Base-by-base conservation (phyloP, 495 filamentous ascomycete genomes). In the Aspergillus homomorphus region DNA sequence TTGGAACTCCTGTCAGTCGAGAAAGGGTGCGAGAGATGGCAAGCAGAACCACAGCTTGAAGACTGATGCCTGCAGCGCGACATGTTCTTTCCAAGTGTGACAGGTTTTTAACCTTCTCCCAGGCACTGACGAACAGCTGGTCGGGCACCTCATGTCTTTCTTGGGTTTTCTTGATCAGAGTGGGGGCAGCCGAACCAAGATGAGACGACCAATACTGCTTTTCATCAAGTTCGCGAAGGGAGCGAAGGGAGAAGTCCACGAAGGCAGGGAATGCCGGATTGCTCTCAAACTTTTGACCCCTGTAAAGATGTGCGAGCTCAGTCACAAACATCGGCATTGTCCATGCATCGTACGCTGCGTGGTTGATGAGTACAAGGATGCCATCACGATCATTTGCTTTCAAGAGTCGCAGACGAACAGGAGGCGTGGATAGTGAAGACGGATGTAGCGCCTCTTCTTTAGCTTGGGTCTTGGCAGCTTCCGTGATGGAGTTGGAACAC, bases 281-380 rank as follows among this genome's bases (percentile, higher is more conserved):
- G 2, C 61, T 26, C 3, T 62, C 49, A 10, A 62, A 44, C 0
- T 51, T 3, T 18, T 61, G 41, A 18, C 33, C 45, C 9, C 54
- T 52, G 21, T 75, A 75, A 3, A 75, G 49, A 0, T 62, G 54
- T 10, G 30, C 58, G 10, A 75, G 63, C 10, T 75, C 72, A 12
- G 64, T 50, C 19, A 70, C 53, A 16, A 73, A 59, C 33, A 63
- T 65, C 2, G 57, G 58, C 57, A 75, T 66, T 4, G 70, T 70
- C 67, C 67, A 72, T 0, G 70, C 72, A 38, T 75, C 72, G 57
- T 75, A 75, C 7, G 59, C 53, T 15, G 72, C 69, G 53, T 75
- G 72, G 38, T 75, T 68, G 18, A 75, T 60, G 26, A 65, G 56
- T 4, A 75, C 23, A 8, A 68, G 28, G 4, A 75, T 58, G 38